These are phyloP conservation scores for Knoxia roxburghii DNA, from an alignment of 257 asterid genomes.

Conservation along the genomic window DNA sequence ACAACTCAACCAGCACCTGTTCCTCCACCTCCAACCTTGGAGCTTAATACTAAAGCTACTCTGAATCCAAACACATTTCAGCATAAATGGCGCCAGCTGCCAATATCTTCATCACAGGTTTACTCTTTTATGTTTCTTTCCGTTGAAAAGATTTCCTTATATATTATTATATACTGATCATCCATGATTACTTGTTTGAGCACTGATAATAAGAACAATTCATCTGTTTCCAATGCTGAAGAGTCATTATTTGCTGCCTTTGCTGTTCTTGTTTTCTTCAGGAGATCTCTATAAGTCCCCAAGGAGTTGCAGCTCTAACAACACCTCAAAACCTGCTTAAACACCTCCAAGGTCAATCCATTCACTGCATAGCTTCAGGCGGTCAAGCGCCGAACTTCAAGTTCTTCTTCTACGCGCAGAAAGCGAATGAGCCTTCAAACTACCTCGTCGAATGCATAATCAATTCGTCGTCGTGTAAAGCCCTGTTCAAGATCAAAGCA, in stretches of 20 bases:
- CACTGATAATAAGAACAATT: not conserved
- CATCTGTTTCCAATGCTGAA: not conserved
- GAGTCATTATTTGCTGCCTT: conserved; percentile 1
- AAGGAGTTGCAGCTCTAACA: conserved; percentile 67
- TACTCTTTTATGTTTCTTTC: conserved; percentile 11
- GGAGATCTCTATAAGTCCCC: conserved; percentile 75
- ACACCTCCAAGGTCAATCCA: conserved; percentile 75
- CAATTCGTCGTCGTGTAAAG: conserved; percentile 76
- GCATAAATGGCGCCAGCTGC: conserved; percentile 95
- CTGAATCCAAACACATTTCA: conserved; percentile 70
- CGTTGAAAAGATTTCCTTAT: not conserved
- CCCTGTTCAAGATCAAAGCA: conserved; percentile 79
- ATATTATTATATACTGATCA: too few relatives aligned
- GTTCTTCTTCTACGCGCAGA: conserved; percentile 88
- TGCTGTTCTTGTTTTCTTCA: conserved; percentile 21
- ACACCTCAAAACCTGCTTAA: conserved; percentile 71
- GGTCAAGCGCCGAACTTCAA: conserved; percentile 91
- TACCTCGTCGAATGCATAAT: conserved; percentile 80
- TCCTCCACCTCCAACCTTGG: conserved; percentile 51
- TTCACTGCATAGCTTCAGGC: conserved; percentile 95
- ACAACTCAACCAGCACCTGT: conserved; percentile 34
- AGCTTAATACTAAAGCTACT: conserved; percentile 67
- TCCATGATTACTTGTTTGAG: not conserved
- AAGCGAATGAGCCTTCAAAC: conserved; percentile 52
- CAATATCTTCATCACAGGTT: conserved; percentile 68